Base-by-base conservation (phyloP, 2,329 filamentous ascomycete genomes). In the Dothideomycetes sp. region DNA sequence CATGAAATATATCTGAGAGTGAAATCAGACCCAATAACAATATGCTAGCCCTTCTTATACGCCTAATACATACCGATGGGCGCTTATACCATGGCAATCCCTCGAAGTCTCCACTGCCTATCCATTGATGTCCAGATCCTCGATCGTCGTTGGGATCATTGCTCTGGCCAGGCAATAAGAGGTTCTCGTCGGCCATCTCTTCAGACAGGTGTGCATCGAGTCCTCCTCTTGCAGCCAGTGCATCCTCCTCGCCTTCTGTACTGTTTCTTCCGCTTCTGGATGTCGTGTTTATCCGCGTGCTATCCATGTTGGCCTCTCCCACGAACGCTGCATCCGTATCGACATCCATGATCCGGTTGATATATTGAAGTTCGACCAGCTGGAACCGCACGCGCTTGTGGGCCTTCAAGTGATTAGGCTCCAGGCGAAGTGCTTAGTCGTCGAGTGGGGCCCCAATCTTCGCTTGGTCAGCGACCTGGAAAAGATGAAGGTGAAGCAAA, bases 1-100 rank as follows among this genome's bases (percentile, higher is more conserved):
- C 4, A 96, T 69, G 84, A 87, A 96, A 60, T 72, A 84, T 38
- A 93, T 75, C 84, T 63, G 24, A 9, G 11, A 22, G n/a, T n/a
- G n/a, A n/a, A n/a, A n/a, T n/a, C n/a, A n/a, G n/a, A 29, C 3
- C 12, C 17, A 34, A 39, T n/a, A 37, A 16, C 17, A 27, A 24
- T 29, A 30, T 22, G 3, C 4, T 5, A 38, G 40, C 16, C 32
- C 16, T 5, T 16, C 27, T 16, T 12, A 16, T 27, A 19, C 15
- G 14, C 10, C 18, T 8, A 27, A 19, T 5, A 29, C 17, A 45
- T 60, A 42, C 71, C 47, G 64, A 80, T 75, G 81, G 80, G 47
- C 57, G 65, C 45, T 64, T 71, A 66, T 76, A 77, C 75, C 75
- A 79, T 3, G 77, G 70, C 38, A 80, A 48, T 5, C 67, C 67